These are phyloP conservation scores for Dryadomyces quercus-mongolicae DNA, from an alignment of 2,329 filamentous ascomycete genomes.

Conservation along the genomic window DNA sequence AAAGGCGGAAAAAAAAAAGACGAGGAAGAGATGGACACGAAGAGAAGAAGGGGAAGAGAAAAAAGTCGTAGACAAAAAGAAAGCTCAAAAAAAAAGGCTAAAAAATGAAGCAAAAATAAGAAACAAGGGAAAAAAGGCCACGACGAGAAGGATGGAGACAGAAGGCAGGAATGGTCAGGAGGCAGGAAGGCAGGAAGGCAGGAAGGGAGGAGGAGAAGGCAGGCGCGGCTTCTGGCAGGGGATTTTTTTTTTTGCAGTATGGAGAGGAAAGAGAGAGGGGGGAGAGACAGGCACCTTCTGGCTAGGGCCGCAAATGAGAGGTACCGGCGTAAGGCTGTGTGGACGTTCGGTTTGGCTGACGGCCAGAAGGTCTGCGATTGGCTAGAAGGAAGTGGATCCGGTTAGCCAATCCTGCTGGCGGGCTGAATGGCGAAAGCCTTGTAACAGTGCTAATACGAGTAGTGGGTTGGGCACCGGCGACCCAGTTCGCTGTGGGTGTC, in stretches of 20 bases:
- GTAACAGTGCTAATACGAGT: background rate
- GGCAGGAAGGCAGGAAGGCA: background rate
- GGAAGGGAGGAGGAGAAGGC: background rate
- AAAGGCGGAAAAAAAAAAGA: background rate
- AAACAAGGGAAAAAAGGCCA: background rate
- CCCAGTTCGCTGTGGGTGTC: background rate
- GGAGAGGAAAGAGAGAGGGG: background rate
- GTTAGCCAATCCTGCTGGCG: background rate
- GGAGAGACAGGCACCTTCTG: background rate
- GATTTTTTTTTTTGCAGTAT: background rate
- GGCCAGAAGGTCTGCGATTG: background rate
- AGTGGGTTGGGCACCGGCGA: constrained; percentile 2
- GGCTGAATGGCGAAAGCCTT: constrained; percentile 1
- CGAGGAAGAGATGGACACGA: background rate
- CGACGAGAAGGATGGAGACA: background rate
- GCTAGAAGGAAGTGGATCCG: background rate
- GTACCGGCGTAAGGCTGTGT: background rate
- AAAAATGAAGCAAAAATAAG: background rate
- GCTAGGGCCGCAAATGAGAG: background rate
- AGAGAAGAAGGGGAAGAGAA: background rate
- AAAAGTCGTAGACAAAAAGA: background rate
- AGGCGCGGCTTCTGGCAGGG: background rate
- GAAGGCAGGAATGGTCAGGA: background rate
- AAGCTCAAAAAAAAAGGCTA: background rate
- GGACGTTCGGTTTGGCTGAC: background rate